phyloP scores from a whole-genome alignment of 2,329 filamentous ascomycete genomes.

The Neoscytalidium dimidiatum region DNA sequence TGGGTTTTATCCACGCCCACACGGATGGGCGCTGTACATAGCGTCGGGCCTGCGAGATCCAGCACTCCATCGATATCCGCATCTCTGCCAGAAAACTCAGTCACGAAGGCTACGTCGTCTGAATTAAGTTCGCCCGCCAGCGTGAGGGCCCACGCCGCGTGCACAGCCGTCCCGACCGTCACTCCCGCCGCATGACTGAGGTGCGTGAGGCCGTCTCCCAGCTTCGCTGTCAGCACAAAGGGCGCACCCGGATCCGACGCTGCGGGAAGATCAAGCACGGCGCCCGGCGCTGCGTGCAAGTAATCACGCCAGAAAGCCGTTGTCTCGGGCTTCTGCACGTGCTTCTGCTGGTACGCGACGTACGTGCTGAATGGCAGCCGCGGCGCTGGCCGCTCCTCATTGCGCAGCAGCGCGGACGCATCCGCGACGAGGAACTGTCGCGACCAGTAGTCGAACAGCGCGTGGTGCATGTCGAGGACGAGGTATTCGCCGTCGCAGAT shows the following conservation, averaged over 20 bases:
- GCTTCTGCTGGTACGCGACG: background rate
- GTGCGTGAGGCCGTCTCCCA: background rate
- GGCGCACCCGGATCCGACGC: no score
- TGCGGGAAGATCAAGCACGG: background rate
- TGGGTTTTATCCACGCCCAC: background rate
- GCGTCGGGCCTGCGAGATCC: background rate
- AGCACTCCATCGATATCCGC: background rate
- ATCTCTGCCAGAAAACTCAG: conserved; percentile 7
- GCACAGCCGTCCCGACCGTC: background rate
- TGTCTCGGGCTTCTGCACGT: background rate
- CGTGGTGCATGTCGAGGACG: conserved; percentile 21
- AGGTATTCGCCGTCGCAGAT: conserved; percentile 4
- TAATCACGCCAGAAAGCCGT: background rate
- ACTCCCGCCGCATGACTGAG: background rate
- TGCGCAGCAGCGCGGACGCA: conserved; percentile 1
- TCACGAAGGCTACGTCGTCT: conserved; percentile 6
- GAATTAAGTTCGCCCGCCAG: background rate
- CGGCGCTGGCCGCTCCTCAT: background rate
- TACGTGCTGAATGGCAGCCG: background rate
- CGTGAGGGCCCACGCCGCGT: conserved; percentile 18
- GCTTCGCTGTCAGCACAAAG: background rate
- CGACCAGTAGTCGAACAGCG: conserved; percentile 23
- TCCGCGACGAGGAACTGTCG: conserved; percentile 20
- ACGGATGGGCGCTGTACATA: background rate
- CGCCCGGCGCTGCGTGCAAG: background rate